Evolutionary conservation across 2,329 filamentous ascomycete genomes (phyloP).

Genomic region (Pseudogymnoascus sp.): DNA sequence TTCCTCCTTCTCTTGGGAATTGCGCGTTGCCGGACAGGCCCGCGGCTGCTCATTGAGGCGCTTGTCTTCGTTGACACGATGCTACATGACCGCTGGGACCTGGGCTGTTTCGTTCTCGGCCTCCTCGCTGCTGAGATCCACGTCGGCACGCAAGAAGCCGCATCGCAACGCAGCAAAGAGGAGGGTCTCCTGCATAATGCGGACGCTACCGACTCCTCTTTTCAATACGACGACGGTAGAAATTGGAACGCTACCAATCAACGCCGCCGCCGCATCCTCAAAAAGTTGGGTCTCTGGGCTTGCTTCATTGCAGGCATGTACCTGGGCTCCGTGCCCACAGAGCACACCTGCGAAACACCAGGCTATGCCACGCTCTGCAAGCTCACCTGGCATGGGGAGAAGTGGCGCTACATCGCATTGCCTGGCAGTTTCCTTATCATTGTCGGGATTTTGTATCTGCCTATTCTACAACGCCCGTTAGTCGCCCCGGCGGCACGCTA

Average conservation of each 20-base stretch:
- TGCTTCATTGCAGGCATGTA: conserved; percentile 1
- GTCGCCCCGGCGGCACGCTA: conserved; percentile 38
- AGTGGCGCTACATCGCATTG: conserved; percentile 2
- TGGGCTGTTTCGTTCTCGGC: background rate
- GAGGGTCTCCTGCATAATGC: background rate
- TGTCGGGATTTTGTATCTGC: background rate
- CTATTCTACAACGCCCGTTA: background rate
- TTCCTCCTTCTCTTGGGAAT: conserved; percentile 28
- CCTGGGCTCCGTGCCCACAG: conserved; percentile 1
- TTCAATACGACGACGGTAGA: background rate
- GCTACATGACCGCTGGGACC: conserved; percentile 1
- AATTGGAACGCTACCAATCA: background rate
- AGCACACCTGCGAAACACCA: background rate
- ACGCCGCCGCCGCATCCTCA: background rate
- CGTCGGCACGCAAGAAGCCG: background rate
- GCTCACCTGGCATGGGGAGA: background rate
- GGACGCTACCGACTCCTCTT: background rate
- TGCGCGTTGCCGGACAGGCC: conserved; percentile 16
- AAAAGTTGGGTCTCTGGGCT: background rate
- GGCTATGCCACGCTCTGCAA: background rate
- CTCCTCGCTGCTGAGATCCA: background rate
- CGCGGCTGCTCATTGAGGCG: background rate
- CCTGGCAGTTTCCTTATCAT: background rate
- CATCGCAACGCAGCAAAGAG: background rate
- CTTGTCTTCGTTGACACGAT: background rate